Conservation (phyloP, 805 yeast species). For the Schizosaccharomyces lindneri region DNA sequence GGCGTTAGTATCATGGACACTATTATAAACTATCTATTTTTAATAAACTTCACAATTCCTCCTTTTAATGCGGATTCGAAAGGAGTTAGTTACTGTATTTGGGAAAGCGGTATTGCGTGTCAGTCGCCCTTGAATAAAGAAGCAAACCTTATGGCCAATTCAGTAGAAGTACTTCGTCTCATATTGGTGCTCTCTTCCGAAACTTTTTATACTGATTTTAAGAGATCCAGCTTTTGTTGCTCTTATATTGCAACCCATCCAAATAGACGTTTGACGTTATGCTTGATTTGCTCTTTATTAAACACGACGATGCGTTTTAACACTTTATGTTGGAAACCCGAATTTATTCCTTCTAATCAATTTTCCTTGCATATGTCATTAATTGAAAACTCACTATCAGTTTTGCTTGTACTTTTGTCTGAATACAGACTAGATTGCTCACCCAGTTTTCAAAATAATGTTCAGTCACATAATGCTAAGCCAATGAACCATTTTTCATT, state of each 20-base stretch:
- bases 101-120: conserved; percentile 1
- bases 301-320: conserved; percentile 19
- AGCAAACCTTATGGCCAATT: conserved; percentile 3
- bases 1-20: neutral
- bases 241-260: conserved; percentile 22
- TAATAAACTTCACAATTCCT: neutral
- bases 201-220: conserved; percentile 25
- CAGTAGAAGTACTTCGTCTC: conserved; percentile 35
- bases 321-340: neutral
- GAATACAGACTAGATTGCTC: conserved; percentile 10
- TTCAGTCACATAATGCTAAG: neutral
- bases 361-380: neutral
- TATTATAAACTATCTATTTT: neutral
- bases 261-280: conserved; percentile 22
- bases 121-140: conserved; percentile 7
- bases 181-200: conserved; percentile 36
- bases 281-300: conserved; percentile 39
- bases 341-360: neutral
- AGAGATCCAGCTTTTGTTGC: conserved; percentile 34
- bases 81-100: neutral
- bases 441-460: conserved; percentile 28
- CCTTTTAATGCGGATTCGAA: neutral
- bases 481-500: conserved; percentile 11
- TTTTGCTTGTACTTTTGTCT: conserved; percentile 3
- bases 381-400: neutral